phyloP scores from a whole-genome alignment of 768 basidiomycete species.

The Lactifluus hygrophoroides region DNA sequence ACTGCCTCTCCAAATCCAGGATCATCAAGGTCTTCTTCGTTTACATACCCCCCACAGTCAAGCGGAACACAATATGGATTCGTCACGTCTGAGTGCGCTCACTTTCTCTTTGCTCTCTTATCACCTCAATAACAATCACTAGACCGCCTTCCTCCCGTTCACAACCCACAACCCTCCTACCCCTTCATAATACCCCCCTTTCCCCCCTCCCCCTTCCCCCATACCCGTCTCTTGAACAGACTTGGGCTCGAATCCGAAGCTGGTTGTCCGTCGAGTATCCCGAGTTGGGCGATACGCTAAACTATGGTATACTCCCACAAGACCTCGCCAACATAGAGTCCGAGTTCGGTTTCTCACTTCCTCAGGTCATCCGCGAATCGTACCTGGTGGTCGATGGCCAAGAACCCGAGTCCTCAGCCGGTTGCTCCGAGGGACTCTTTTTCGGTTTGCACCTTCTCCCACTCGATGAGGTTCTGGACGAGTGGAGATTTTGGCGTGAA shows the following conservation, averaged over 20 bases:
- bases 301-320: conserved; percentile 76
- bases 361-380: conserved; percentile 82
- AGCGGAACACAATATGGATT: conserved; percentile 48
- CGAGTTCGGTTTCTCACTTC: conserved; percentile 77
- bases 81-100: conserved; percentile 44
- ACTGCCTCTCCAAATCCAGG: conserved; percentile 43
- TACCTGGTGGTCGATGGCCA: conserved; percentile 88
- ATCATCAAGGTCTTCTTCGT: conserved; percentile 40
- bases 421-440: conserved; percentile 85
- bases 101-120: conserved; percentile 3
- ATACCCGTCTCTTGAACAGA: conserved; percentile 74
- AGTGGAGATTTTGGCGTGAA: conserved; percentile 95
- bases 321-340: conserved; percentile 77
- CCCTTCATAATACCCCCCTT: conserved; percentile 51
- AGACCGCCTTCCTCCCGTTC: conserved; percentile 41
- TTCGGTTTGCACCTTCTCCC: conserved; percentile 92
- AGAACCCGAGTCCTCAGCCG: conserved; percentile 82
- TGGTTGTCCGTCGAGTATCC: conserved; percentile 86
- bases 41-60: conserved; percentile 73
- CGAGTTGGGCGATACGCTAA: conserved; percentile 91
- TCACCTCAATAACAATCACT: conserved; percentile 1
- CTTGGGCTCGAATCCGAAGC: conserved; percentile 76
- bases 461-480: conserved; percentile 86
- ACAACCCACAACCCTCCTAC: conserved; percentile 48
- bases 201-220: conserved; percentile 30